phyloP scores from a whole-genome alignment of 306 rosid genomes.

The Alnus glutinosa region DNA sequence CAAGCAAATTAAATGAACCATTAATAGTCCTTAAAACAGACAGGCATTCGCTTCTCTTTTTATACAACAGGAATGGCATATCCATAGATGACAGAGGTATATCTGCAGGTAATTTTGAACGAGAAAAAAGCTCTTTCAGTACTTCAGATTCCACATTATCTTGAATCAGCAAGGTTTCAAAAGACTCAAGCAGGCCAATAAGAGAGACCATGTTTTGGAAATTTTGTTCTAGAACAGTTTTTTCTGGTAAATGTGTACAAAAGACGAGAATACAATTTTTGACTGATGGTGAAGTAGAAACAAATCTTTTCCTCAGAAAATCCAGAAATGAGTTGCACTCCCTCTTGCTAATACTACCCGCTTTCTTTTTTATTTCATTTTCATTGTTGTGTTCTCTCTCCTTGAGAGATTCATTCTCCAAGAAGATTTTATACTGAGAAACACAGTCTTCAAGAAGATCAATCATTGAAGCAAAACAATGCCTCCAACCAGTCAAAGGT shows the following conservation, averaged over 20 bases:
- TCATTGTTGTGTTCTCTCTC: constrained; percentile 16
- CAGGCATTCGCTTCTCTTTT: constrained; percentile 44
- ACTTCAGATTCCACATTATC: constrained; percentile 35
- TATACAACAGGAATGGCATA: constrained; percentile 19
- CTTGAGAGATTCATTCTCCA: constrained; percentile 41
- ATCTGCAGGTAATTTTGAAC: constrained; percentile 9
- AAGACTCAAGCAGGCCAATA: constrained; percentile 29
- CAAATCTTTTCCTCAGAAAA: constrained; percentile 49
- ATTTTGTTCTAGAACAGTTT: constrained; percentile 37
- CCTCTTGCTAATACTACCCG: no score
- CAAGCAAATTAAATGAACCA: constrained; percentile 40
- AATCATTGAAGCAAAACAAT: constrained; percentile 50
- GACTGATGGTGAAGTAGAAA: constrained; percentile 24
- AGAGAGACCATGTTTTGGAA: constrained; percentile 36
- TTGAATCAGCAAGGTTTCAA: constrained; percentile 42
- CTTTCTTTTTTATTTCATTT: no score
- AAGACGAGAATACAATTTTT: constrained; percentile 41
- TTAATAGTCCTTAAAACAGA: constrained; percentile 28
- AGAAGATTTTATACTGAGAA: constrained; percentile 47
- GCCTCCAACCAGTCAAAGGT: constrained; percentile 52
- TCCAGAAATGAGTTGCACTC: constrained; percentile 59
- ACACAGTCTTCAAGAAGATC: constrained; percentile 60
- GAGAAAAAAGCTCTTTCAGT: constrained; percentile 47
- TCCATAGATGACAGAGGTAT: constrained; percentile 10
- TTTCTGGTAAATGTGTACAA: constrained; percentile 53